phyloP scores from a whole-genome alignment of 306 rosid species.

The Castanea sativa region DNA sequence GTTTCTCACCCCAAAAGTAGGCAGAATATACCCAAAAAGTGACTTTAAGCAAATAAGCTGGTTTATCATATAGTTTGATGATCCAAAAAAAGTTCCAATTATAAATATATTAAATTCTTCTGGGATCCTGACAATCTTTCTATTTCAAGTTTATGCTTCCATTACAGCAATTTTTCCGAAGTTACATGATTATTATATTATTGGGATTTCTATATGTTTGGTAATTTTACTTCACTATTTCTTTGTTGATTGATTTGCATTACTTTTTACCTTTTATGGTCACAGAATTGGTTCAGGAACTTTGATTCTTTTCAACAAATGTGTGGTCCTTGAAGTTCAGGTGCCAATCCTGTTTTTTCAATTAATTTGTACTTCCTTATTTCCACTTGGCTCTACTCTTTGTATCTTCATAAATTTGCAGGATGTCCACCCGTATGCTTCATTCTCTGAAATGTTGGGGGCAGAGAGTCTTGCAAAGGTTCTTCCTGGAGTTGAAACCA shows the following conservation, averaged over 20 bases:
- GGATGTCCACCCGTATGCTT: slow-evolving; percentile 52
- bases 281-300: slow-evolving; percentile 58
- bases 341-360: slow-evolving; percentile 20
- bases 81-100: too few relatives aligned
- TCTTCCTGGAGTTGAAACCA: too few relatives aligned
- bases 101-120: too few relatives aligned
- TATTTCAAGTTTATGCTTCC: background rate
- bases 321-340: slow-evolving; percentile 63
- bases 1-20: background rate
- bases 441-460: slow-evolving; percentile 52
- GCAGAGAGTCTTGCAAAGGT: too few relatives aligned
- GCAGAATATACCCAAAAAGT: background rate
- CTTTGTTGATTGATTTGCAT: background rate
- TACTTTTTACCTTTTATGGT: background rate
- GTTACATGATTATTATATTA: background rate
- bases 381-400: slow-evolving; percentile 24
- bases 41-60: too few relatives aligned
- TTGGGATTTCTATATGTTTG: background rate
- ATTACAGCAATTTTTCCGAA: background rate
- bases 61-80: too few relatives aligned
- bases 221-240: slow-evolving; percentile 11
- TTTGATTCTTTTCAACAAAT: slow-evolving; percentile 52
- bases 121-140: too few relatives aligned
- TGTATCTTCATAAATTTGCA: slow-evolving; percentile 25
- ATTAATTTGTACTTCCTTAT: background rate